Evolutionary conservation across 352 stramenopile species (phyloP), one percentile per base, ranked within the genome.

Genomic region (Aphanomyces cochlioides): DNA sequence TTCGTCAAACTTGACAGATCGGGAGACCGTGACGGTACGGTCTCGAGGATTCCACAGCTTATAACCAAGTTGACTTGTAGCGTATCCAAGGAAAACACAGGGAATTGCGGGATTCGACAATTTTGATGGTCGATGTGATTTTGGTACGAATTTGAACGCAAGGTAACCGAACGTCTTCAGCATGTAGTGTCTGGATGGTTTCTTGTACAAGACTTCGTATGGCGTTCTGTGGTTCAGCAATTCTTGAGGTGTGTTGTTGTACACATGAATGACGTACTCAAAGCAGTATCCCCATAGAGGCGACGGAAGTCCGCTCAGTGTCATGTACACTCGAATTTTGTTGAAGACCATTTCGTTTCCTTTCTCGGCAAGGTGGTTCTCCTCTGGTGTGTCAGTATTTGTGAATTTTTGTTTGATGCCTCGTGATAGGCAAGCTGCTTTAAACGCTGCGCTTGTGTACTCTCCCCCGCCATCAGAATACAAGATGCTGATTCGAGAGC

Each of bases 101-200:
- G 28, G 28, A 28, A 28, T 28, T 28, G 28, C 28, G 28, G 28
- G 28, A 28, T 28, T 28, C 28, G 28, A 28, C 28, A 28, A 28
- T 28, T 28, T 28, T 28, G 28, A 28, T 28, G 28, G 28, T 28
- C 28, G 28, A n/a, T 53, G 45, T 53, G 45, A 53, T 19, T 53
- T 53, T 53, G 45, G 45, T n/a, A 53, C n/a, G 45, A 53, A 53
- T 2, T 53, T 53, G 45, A n/a, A 53, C n/a, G 45, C 45, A 15
- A 19, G 45, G 45, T 2, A 53, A n/a, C 45, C 45, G n/a, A 53
- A 53, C 2, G 45, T 53, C 45, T 53, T 53, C 13, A 53, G 45
- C 45, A 53, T 53, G 45, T 53, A 53, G 13, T 2, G n/a, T n/a
- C 45, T 15, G 45, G 13, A n/a, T 15, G 45, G 45, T 19, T 53